Percentiles rank a stretch among this genome's conserved stretches.
These are phyloP conservation scores for Arthrobotrys conoides DNA, from an alignment of 2,329 filamentous ascomycete species.

Conservation along the genomic window DNA sequence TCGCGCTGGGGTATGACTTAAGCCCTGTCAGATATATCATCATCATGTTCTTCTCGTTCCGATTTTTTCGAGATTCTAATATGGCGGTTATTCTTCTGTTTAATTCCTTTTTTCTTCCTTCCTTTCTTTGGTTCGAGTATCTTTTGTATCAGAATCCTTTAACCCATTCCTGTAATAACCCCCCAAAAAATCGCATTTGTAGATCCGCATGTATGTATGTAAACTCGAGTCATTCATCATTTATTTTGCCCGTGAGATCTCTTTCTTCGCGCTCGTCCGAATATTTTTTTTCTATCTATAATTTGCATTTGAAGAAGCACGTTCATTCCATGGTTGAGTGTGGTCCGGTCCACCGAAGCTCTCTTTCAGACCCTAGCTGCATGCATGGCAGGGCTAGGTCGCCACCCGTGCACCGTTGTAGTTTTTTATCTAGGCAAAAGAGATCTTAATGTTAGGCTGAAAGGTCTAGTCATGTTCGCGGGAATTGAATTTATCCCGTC, in stretches of 20 bases:
- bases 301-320: background rate
- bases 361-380: constrained; percentile 1
- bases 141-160: background rate
- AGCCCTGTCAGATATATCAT: background rate
- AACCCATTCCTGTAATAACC: background rate
- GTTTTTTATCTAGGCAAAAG: no score
- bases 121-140: background rate
- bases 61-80: background rate
- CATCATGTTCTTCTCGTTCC: background rate
- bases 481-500: background rate
- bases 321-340: background rate
- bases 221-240: background rate
- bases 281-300: background rate
- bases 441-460: background rate
- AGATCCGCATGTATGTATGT: background rate
- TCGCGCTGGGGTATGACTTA: background rate
- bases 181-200: background rate
- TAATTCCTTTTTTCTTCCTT: no score
- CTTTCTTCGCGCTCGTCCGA: background rate
- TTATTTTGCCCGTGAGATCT: background rate
- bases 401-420: background rate
- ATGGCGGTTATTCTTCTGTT: background rate
- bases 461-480: background rate
- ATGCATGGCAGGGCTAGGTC: background rate
- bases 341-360: background rate